Percentiles rank a stretch among this genome's conserved stretches.
Conservation (phyloP, 176 grass and related monocot genomes). For the Oryza rufipogon region DNA sequence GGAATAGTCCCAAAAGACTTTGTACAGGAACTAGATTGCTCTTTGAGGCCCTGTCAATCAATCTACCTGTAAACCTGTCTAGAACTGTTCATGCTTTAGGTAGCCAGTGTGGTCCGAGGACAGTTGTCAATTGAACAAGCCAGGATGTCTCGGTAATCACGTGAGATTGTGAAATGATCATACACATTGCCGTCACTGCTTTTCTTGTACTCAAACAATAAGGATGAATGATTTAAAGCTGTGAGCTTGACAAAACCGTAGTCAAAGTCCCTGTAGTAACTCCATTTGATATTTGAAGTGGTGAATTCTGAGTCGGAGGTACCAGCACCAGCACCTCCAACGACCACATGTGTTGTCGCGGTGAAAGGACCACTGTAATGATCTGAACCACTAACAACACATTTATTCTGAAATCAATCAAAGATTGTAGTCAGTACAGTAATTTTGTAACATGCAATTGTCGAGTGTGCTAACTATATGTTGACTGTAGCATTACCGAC, state of each 20-base stretch:
- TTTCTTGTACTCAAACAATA: conserved; percentile 80
- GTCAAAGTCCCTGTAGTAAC: conserved; percentile 62
- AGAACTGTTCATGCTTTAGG: conserved; percentile 28
- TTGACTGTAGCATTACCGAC: neutral
- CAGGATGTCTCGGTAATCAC: conserved; percentile 68
- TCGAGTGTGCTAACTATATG: neutral
- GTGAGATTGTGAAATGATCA: conserved; percentile 69
- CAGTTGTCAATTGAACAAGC: conserved; percentile 65
- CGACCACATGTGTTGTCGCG: conserved; percentile 71
- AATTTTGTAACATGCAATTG: neutral
- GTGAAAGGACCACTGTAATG: conserved; percentile 60
- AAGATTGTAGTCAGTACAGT: neutral
- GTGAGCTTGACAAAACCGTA: conserved; percentile 71
- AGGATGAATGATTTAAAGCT: conserved; percentile 56
- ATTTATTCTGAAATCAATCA: conserved; percentile 51
- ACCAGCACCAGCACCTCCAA: conserved; percentile 61
- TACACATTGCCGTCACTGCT: conserved; percentile 59
- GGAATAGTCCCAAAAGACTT: neutral
- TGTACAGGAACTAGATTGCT: conserved; percentile 26
- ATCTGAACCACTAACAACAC: conserved; percentile 45
- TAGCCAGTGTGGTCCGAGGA: conserved; percentile 50
- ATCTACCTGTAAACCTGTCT: neutral
- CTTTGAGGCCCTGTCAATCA: neutral
- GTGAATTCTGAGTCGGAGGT: conserved; percentile 19
- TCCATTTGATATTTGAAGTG: conserved; percentile 55